Base-by-base conservation (phyloP, 768 basidiomycete genomes). In the Melanogaster broomeanus region DNA sequence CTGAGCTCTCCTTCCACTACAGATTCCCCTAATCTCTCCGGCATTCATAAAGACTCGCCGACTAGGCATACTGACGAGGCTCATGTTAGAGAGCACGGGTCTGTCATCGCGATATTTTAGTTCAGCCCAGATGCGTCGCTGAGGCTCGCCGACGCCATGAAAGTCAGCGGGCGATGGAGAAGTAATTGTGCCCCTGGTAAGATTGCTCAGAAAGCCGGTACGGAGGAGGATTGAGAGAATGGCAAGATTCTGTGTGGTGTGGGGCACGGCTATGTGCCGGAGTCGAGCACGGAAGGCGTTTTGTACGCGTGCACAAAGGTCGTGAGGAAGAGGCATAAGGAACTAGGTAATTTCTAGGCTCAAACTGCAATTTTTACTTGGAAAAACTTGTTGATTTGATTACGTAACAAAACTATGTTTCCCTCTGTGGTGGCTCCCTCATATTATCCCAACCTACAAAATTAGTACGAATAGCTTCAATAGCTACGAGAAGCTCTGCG, bases 31-130 rank as follows among this genome's bases (percentile, higher is more conserved):
- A n/a, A n/a, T n/a, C n/a, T n/a, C 95, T 3, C 77, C 71, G 31
- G 78, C 52, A 41, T 82, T 78, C 81, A 97, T 87, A 61, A 84
- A 82, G 31, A 97, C 79, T 45, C 87, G 78, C 63, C 88, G 84
- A 69, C 86, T 90, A 2, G 95, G 93, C 68, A 79, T n/a, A n/a
- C n/a, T n/a, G 59, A 99, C 77, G 67, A 96, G 81, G 44, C 82
- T 73, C 86, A 98, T 93, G 58, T 77, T 63, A 46, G 73, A 76
- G 54, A 99, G 76, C 19, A 98, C 92, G 6, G 94, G 91, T 27
- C 82, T 76, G 67, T 97, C 91, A 59, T 92, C 85, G 44, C 96
- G 82, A 74, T 96, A 95, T 73, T 99, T 99, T 58, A 98, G 83
- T 45, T 87, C 84, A 2, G 91, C 91, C 93, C 96, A 97, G 70